phyloP scores from a whole-genome alignment of 306 rosid species.

The Datisca glomerata region DNA sequence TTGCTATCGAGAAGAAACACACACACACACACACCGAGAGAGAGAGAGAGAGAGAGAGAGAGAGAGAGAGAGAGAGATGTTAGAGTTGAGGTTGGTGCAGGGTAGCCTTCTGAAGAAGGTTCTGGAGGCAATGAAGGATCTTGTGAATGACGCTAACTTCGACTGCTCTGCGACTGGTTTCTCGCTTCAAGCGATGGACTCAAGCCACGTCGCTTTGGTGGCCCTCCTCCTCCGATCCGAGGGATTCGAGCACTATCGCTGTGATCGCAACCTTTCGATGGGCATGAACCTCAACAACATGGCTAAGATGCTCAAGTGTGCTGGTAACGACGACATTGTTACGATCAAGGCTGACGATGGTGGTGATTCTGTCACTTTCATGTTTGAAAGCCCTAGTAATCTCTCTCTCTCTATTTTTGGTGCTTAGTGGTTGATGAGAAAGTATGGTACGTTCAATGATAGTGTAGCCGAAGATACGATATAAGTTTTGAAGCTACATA shows the following conservation, averaged over 20 bases:
- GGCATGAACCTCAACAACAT: slow-evolving; percentile 51
- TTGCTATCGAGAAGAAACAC: too few relatives aligned
- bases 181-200: slow-evolving; percentile 67
- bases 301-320: slow-evolving; percentile 55
- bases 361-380: slow-evolving; percentile 43
- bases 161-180: slow-evolving; percentile 20
- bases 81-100: slow-evolving; percentile 12
- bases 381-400: slow-evolving; percentile 59
- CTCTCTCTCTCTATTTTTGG: background rate
- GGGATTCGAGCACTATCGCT: slow-evolving; percentile 54
- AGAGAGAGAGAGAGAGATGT: background rate
- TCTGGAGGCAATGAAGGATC: slow-evolving; percentile 28
- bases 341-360: slow-evolving; percentile 64
- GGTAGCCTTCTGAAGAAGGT: slow-evolving; percentile 16
- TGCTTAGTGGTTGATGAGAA: too few relatives aligned
- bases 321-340: slow-evolving; percentile 47
- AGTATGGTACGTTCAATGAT: too few relatives aligned
- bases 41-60: too few relatives aligned
- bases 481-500: too few relatives aligned
- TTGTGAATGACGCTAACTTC: slow-evolving; percentile 65
- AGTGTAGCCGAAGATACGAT: too few relatives aligned
- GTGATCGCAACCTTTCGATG: slow-evolving; percentile 54
- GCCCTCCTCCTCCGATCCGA: slow-evolving; percentile 49
- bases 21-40: too few relatives aligned
- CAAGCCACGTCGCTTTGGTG: slow-evolving; percentile 47